Base-by-base conservation (phyloP, 2,329 filamentous ascomycete species). In the Orbilia brochopaga region DNA sequence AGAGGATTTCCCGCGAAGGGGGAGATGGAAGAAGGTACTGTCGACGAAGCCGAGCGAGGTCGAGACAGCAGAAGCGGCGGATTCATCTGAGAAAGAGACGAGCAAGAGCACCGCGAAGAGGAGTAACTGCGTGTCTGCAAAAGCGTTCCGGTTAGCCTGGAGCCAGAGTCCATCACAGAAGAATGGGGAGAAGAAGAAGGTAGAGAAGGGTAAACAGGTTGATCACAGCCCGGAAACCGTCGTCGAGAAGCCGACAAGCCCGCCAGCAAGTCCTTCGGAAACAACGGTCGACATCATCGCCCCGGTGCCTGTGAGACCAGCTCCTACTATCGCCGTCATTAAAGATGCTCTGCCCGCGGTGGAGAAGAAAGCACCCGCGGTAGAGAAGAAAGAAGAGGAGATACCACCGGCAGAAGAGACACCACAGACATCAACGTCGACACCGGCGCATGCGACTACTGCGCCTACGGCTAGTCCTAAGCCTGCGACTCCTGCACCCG, bases 1-100 rank as follows among this genome's bases (percentile, higher is more conserved):
- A 1, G 52, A 58, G 17, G 32, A 73, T 23, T 73, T 54, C 23
- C 56, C 61, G 13, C 62, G 63, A 21, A 62, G 50, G 19, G 2
- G 56, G 30, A 58, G 42, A 54, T 51, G 23, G 27, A 35, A n/a
- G 27, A 66, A 54, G 35, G 56, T 44, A 24, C 35, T 21, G 46
- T n/a, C n/a, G 23, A 23, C 6, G 11, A 27, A 53, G 15, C 32
- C n/a, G 3, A 32, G 27, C 27, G 27, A 32, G 8, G 27, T 32
- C 27, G 27, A 32, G 27, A 32, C 27, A 8, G 27, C 3, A 8
- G 27, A 8, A 8, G 8, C 3, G 8, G 8, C 27, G 8, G 27
- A 32, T 8, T 32, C 27, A 8, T 8, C 27, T 32, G 8, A 32
- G 27, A 8, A 8, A 3, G 27, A 32, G 27, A 3, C 27, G n/a